Conservation (phyloP, 2,329 filamentous ascomycete species). For the Alternaria atra region DNA sequence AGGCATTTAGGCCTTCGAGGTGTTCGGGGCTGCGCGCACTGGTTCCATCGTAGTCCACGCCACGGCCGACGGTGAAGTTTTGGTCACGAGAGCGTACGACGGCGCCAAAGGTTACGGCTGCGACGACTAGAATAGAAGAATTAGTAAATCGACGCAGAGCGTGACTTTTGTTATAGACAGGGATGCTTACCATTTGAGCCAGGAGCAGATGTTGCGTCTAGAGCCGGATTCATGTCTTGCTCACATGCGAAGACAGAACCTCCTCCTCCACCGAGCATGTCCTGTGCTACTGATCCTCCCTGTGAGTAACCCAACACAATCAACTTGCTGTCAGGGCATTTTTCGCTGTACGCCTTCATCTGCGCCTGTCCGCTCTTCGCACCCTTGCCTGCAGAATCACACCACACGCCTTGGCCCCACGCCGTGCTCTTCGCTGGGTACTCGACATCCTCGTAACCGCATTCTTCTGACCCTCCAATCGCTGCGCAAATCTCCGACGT, state of each 20-base stretch:
- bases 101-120: constrained; percentile 39
- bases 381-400: constrained; percentile 35
- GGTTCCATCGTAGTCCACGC: constrained; percentile 31
- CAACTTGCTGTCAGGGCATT: constrained; percentile 40
- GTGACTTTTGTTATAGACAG: neutral
- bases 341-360: constrained; percentile 34
- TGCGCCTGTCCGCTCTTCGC: constrained; percentile 35
- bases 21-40: constrained; percentile 31
- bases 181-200: constrained; percentile 31
- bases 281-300: constrained; percentile 36
- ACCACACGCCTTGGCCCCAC: constrained; percentile 37
- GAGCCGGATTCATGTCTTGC: constrained; percentile 29
- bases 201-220: constrained; percentile 28
- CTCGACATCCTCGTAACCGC: constrained; percentile 38
- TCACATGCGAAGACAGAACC: constrained; percentile 36
- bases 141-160: neutral
- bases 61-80: constrained; percentile 36
- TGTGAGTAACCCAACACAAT: constrained; percentile 39
- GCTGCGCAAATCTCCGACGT: constrained; percentile 30
- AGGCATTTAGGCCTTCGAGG: constrained; percentile 26
- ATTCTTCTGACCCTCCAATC: constrained; percentile 27
- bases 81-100: constrained; percentile 33
- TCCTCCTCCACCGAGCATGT: constrained; percentile 43
- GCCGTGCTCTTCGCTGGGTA: constrained; percentile 40
- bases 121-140: constrained; percentile 25